Evolutionary conservation across 176 grass and related monocot species (phyloP), one percentile per base, ranked within the genome.

Genomic region (Metroxylon sagu): DNA sequence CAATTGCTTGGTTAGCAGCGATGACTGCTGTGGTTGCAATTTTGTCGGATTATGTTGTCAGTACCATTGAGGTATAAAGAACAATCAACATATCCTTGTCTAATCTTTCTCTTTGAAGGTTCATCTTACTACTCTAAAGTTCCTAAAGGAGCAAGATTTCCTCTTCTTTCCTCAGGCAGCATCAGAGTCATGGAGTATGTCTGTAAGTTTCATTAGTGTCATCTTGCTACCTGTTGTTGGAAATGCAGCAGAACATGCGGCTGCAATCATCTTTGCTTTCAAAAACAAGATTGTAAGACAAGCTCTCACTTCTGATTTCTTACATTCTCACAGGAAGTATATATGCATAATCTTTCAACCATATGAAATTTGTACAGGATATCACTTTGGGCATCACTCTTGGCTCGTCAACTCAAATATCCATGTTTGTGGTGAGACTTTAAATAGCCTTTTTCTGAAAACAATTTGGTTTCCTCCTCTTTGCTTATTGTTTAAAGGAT

Each of bases 31-130:
- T 73, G 17, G 80, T 80, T 72, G 68, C 83, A 29, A 35, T 85
- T 26, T 57, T 85, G n/a, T 85, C 77, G 16, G 65, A 80, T 58
- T 85, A 73, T 12, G 18, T 80, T 68, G 64, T 80, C 26, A 69
- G 48, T 53, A 85, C 83, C 51, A 80, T 85, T 64, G 77, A 85
- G 83, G 77, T 85, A 69, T 57, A 31, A 52, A 49, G 10, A 51
- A 23, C 53, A 25, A 56, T 53, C 26, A 17, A 74, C 39, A 29
- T 43, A 17, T 63, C 14, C 18, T 14, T 19, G 18, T 26, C 5
- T 28, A 30, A 23, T 48, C 16, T 61, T 6, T 25, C 19, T 66
- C 21, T 19, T 49, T 51, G 14, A n/a, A 52, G 18, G 16, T 23
- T 66, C 6, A 16, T 18, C 15, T 51, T 2, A 48, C 56, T 65